Conservation (phyloP, 2,329 filamentous ascomycete genomes). For the Anisogramma anomala region DNA sequence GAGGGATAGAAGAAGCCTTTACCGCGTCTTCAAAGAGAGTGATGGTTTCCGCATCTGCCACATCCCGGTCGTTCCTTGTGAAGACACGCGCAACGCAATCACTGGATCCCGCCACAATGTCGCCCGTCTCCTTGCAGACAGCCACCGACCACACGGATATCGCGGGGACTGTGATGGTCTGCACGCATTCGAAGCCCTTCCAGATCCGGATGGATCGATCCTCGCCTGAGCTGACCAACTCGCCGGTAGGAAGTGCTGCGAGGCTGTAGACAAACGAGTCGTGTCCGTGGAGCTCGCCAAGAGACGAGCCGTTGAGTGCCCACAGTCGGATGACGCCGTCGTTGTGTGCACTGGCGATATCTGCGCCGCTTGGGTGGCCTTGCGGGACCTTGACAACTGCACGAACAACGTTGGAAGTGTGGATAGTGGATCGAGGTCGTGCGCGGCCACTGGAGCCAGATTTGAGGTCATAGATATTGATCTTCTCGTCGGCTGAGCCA, state of each 20-base stretch:
- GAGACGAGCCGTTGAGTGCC: slow-evolving; percentile 65
- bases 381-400: slow-evolving; percentile 74
- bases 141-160: slow-evolving; percentile 94
- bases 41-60: slow-evolving; percentile 57
- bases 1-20: slow-evolving; percentile 72
- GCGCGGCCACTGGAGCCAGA: slow-evolving; percentile 43
- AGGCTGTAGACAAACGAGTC: slow-evolving; percentile 92
- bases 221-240: slow-evolving; percentile 83
- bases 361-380: slow-evolving; percentile 67
- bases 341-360: slow-evolving; percentile 92
- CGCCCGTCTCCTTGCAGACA: slow-evolving; percentile 69
- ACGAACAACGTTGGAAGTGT: slow-evolving; percentile 72
- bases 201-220: slow-evolving; percentile 90
- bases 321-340: slow-evolving; percentile 82
- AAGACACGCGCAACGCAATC: slow-evolving; percentile 81
- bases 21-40: slow-evolving; percentile 72
- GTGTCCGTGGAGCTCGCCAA: slow-evolving; percentile 74
- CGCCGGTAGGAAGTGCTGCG: slow-evolving; percentile 64
- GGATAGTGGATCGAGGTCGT: slow-evolving; percentile 41
- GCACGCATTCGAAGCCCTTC: slow-evolving; percentile 70
- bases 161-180: slow-evolving; percentile 93
- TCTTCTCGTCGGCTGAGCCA: slow-evolving; percentile 81
- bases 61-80: slow-evolving; percentile 56
- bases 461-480: slow-evolving; percentile 69
- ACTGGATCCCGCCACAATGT: slow-evolving; percentile 88